These are phyloP conservation scores for Phytophthora podocarpi DNA, from an alignment of 352 stramenopile genomes.

Conservation along the genomic window DNA sequence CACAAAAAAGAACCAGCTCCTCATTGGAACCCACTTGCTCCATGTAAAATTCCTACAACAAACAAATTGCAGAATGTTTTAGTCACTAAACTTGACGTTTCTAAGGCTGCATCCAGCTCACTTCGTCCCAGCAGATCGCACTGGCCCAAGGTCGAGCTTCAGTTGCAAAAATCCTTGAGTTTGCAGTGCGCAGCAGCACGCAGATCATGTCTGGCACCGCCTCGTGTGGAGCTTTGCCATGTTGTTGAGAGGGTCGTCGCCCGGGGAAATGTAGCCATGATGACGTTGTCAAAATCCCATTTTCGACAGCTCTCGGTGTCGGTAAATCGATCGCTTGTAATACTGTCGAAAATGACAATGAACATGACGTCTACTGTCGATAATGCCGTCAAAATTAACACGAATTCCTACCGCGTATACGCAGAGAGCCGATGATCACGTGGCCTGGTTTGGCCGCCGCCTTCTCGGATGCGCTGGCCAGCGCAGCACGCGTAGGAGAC, in stretches of 20 bases:
- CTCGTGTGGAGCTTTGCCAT: conserved; percentile 33
- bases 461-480: conserved; percentile 57
- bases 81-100: too few species aligned
- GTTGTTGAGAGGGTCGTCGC: conserved; percentile 24
- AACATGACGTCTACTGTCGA: conserved; percentile 15
- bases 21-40: conserved; percentile 68
- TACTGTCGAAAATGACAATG: conserved; percentile 30
- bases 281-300: conserved; percentile 21
- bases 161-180: conserved; percentile 42
- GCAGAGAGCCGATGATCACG: conserved; percentile 50
- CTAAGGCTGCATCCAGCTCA: conserved; percentile 20
- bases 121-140: conserved; percentile 61
- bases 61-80: neutral
- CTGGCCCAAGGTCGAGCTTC: conserved; percentile 45
- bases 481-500: conserved; percentile 53
- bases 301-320: conserved; percentile 25
- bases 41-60: conserved; percentile 71
- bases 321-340: conserved; percentile 60
- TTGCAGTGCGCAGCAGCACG: conserved; percentile 47
- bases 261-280: conserved; percentile 60
- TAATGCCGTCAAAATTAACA: conserved; percentile 2
- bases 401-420: conserved; percentile 54
- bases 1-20: conserved; percentile 69
- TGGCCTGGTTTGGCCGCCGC: conserved; percentile 52
- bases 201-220: conserved; percentile 45